Conservation (phyloP, 23 red algal genomes). For the Gracilaria caudata region DNA sequence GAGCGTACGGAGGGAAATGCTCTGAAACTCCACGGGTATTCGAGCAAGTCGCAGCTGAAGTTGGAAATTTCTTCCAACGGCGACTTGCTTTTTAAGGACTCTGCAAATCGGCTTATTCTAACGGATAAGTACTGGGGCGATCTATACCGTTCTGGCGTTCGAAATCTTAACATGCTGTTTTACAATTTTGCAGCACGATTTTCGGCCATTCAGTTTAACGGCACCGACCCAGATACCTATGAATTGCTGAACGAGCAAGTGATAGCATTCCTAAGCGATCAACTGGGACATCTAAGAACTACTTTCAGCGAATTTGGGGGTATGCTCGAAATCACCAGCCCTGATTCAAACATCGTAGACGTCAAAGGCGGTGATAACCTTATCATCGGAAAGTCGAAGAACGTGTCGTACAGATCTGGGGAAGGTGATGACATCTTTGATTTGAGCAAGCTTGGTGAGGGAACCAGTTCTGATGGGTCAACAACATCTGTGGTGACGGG, state of each 20-base stretch:
- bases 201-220: neutral
- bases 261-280: neutral
- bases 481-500: neutral
- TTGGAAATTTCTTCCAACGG: neutral
- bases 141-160: neutral
- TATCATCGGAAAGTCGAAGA: neutral
- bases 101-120: neutral
- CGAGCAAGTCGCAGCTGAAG: neutral
- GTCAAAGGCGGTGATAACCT: neutral
- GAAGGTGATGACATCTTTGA: neutral
- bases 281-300: neutral
- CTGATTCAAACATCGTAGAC: neutral
- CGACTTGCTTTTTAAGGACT: neutral
- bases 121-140: neutral
- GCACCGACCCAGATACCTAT: neutral
- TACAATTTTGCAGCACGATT: neutral
- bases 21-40: neutral
- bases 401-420: neutral
- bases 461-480: neutral
- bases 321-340: neutral
- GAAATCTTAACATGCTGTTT: neutral
- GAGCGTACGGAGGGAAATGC: neutral
- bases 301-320: neutral
- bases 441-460: neutral
- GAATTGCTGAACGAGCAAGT: neutral